Evolutionary conservation across 23 red algal genomes (phyloP).

Genomic region (Gracilaria domingensis): DNA sequence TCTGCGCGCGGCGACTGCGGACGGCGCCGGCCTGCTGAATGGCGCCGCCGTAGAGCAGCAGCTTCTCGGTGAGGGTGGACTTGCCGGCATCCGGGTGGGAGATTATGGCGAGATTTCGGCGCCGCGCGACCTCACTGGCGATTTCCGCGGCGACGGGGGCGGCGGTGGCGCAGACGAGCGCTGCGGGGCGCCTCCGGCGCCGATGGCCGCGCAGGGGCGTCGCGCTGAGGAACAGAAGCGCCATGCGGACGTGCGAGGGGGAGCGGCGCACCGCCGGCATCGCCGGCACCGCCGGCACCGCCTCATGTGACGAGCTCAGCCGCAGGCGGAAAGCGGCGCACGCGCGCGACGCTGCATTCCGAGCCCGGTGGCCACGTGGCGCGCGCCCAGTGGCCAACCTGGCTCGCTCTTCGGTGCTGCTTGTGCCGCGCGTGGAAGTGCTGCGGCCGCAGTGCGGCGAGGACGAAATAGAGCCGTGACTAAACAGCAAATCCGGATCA

Average conservation of each 20-base stretch:
- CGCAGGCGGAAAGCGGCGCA: background rate
- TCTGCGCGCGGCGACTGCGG: slow-evolving; percentile 73
- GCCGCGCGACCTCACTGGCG: slow-evolving; percentile 54
- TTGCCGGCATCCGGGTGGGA: slow-evolving; percentile 91
- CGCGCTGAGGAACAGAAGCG: background rate
- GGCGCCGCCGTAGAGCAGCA: slow-evolving; percentile 85
- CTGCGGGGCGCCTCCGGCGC: background rate
- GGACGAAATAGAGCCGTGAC: too few relatives aligned
- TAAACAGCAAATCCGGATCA: background rate
- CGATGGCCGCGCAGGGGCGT: background rate
- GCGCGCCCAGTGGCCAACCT: background rate
- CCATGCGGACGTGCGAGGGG: slow-evolving; percentile 10
- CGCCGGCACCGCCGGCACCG: too few relatives aligned
- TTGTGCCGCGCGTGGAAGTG: too few relatives aligned
- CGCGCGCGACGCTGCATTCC: background rate
- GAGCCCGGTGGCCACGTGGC: slow-evolving; percentile 6
- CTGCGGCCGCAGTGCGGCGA: too few relatives aligned
- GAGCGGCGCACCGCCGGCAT: too few relatives aligned
- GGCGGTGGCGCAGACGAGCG: slow-evolving; percentile 1
- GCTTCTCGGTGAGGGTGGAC: slow-evolving; percentile 88
- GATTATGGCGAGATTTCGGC: slow-evolving; percentile 93
- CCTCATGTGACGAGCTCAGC: too few relatives aligned
- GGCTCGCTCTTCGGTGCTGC: background rate
- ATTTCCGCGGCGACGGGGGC: background rate
- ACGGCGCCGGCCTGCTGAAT: slow-evolving; percentile 89